These are phyloP conservation scores for Prototheca wickerhamii DNA, from an alignment of 163 green algal genomes.

Conservation along the genomic window DNA sequence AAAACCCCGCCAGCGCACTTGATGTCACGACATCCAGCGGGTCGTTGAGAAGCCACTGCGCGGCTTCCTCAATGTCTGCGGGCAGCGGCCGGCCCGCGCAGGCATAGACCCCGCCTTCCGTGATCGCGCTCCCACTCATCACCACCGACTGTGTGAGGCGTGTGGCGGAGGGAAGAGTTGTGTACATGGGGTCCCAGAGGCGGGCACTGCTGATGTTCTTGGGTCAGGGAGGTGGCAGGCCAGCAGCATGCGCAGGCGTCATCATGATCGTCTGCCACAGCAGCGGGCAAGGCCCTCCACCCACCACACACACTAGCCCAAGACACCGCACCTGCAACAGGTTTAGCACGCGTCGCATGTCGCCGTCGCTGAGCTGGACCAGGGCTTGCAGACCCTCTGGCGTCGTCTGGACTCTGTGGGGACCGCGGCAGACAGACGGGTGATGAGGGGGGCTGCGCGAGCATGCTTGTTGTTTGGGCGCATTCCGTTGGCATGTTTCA, in stretches of 20 bases:
- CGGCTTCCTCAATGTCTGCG: constrained; percentile 67
- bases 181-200: background rate
- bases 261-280: no score
- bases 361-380: constrained; percentile 64
- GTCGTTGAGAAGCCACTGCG: constrained; percentile 79
- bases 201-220: no score
- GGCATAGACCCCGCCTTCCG: constrained; percentile 56
- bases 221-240: no score
- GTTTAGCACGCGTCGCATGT: constrained; percentile 96
- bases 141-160: constrained; percentile 11
- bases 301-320: no score
- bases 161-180: background rate
- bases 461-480: no score
- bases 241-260: no score
- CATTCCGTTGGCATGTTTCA: no score
- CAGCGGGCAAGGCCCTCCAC: no score
- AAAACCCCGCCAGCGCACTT: constrained; percentile 30
- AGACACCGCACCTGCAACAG: constrained; percentile 70
- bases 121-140: no score
- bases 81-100: constrained; percentile 86
- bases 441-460: no score
- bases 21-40: constrained; percentile 53
- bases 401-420: constrained; percentile 46
- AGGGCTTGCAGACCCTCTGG: constrained; percentile 67
- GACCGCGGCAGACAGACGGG: background rate